Percentiles rank a stretch among this genome's conserved stretches.
phyloP scores from a whole-genome alignment of 306 rosid species.

The Mimosa pudica region DNA sequence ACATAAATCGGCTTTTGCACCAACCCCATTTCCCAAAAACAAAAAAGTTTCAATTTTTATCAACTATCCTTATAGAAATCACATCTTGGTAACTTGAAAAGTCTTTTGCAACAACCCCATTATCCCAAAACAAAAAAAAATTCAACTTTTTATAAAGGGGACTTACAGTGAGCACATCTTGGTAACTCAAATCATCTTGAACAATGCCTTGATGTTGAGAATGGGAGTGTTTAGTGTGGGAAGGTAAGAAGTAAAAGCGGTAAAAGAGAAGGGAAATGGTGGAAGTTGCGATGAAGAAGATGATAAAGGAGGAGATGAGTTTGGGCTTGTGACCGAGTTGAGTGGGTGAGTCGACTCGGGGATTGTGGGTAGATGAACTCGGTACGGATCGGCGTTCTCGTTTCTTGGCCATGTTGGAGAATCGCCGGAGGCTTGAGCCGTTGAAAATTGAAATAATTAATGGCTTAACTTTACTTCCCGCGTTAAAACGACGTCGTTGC shows the following conservation, averaged over 20 bases:
- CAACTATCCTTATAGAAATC: too few species aligned
- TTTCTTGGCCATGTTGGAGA: constrained; percentile 65
- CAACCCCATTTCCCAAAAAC: too few species aligned
- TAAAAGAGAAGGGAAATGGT: constrained; percentile 50
- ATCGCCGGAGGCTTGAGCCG: not conserved
- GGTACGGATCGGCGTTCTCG: constrained; percentile 59
- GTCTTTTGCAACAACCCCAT: too few species aligned
- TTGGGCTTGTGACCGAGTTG: constrained; percentile 20
- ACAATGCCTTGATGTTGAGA: constrained; percentile 50
- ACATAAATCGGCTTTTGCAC: too few species aligned
- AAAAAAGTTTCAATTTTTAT: too few species aligned
- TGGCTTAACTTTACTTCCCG: not conserved
- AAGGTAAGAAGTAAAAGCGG: constrained; percentile 35
- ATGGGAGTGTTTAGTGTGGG: constrained; percentile 30
- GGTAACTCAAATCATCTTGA: constrained; percentile 48
- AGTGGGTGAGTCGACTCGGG: constrained; percentile 44
- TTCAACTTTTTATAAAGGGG: not conserved
- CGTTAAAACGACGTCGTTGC: not conserved
- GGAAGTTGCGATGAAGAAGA: constrained; percentile 62
- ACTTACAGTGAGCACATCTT: constrained; percentile 72
- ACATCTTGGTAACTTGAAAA: too few species aligned
- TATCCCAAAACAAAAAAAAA: too few species aligned
- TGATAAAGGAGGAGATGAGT: constrained; percentile 37
- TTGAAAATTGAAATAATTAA: too few species aligned
- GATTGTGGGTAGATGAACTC: constrained; percentile 42